These are phyloP conservation scores for Dicorynia guianensis DNA, from an alignment of 306 rosid genomes.

Conservation along the genomic window DNA sequence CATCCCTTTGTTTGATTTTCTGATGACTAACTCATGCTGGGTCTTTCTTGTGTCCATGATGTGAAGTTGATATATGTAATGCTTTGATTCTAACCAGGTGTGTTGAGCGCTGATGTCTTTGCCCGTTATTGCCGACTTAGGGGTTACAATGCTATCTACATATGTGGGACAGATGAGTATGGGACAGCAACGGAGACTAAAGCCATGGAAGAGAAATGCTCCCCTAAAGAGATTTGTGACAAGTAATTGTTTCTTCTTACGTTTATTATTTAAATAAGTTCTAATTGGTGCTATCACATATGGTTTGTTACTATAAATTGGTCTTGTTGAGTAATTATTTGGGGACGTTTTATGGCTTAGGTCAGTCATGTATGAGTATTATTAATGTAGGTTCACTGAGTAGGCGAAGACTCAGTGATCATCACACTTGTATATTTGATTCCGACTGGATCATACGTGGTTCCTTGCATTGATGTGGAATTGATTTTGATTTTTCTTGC, in stretches of 20 bases:
- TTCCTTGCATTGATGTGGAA: background rate
- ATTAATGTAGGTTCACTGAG: slow-evolving; percentile 12
- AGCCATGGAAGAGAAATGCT: slow-evolving; percentile 92
- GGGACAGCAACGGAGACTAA: slow-evolving; percentile 98
- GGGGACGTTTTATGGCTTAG: slow-evolving; percentile 20
- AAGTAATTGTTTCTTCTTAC: slow-evolving; percentile 53
- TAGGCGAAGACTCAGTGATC: background rate
- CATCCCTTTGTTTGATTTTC: too few relatives aligned
- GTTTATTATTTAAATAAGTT: background rate
- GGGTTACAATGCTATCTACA: slow-evolving; percentile 79
- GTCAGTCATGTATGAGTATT: background rate
- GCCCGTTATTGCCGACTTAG: slow-evolving; percentile 92
- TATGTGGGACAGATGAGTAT: slow-evolving; percentile 93
- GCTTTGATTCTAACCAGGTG: slow-evolving; percentile 56
- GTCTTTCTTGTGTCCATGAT: background rate
- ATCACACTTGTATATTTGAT: background rate
- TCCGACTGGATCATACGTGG: background rate
- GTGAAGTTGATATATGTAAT: background rate
- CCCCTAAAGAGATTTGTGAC: slow-evolving; percentile 92
- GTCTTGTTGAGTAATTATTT: slow-evolving; percentile 11
- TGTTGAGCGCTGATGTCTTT: slow-evolving; percentile 92
- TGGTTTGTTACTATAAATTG: background rate
- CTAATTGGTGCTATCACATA: too few relatives aligned
- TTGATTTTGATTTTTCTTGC: background rate
- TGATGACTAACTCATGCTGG: too few relatives aligned